Percentiles rank a stretch among this genome's conserved stretches.
Conservation (phyloP, 768 basidiomycete species). For the Lactifluus rugatus region DNA sequence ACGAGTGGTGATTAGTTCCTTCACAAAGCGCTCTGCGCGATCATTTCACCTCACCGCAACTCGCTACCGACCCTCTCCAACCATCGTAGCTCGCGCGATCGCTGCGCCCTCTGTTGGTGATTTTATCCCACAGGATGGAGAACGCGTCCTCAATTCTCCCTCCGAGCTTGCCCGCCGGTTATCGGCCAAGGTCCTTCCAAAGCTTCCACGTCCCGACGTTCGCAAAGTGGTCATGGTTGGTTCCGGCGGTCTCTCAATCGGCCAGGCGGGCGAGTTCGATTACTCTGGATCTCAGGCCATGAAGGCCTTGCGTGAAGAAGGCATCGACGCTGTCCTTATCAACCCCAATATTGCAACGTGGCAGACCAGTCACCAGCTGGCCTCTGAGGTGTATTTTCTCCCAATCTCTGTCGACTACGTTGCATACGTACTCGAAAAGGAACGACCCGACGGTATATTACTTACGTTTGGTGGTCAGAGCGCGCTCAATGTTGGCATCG, state of each 20-base stretch:
- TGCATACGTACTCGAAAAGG: slow-evolving; percentile 97
- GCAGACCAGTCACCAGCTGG: slow-evolving; percentile 97
- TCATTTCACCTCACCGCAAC: slow-evolving; percentile 8
- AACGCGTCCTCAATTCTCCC: slow-evolving; percentile 83
- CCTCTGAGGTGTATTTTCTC: slow-evolving; percentile 94
- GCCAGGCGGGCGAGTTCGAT: slow-evolving; percentile 99
- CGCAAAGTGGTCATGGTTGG: slow-evolving; percentile 95
- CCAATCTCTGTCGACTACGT: slow-evolving; percentile 97
- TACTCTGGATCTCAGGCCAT: slow-evolving; percentile 98
- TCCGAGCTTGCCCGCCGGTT: slow-evolving; percentile 90
- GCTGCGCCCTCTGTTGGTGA: slow-evolving; percentile 25
- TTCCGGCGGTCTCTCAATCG: slow-evolving; percentile 91
- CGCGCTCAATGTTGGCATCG: slow-evolving; percentile 95
- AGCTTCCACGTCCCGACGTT: slow-evolving; percentile 83
- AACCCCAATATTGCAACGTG: slow-evolving; percentile 99
- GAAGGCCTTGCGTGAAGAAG: slow-evolving; percentile 94
- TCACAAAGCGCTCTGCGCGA: neutral
- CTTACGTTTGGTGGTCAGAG: slow-evolving; percentile 98
- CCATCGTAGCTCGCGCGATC: slow-evolving; percentile 19
- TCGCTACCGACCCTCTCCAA: slow-evolving; percentile 9
- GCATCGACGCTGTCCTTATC: slow-evolving; percentile 87
- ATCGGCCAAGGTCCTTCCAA: slow-evolving; percentile 89
- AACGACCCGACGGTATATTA: slow-evolving; percentile 93
- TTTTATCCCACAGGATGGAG: slow-evolving; percentile 27
- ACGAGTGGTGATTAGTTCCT: neutral